A percentile compares a stretch with the other conserved stretches of the same genome.
phyloP scores from a whole-genome alignment of 2,329 filamentous ascomycete species.

The Daldinia sp. region DNA sequence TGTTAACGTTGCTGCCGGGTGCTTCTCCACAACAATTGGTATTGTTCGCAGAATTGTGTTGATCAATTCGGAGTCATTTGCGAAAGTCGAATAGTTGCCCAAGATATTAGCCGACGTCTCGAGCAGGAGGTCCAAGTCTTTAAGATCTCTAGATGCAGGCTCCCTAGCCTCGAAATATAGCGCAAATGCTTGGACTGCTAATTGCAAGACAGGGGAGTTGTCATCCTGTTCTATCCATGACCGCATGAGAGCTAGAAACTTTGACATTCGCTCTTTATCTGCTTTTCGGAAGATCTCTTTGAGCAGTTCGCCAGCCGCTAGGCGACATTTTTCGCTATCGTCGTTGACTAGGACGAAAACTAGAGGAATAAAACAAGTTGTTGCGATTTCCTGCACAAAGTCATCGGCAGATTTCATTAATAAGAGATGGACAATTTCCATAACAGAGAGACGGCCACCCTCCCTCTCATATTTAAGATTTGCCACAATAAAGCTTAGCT shows the following conservation, averaged over 20 bases:
- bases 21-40: constrained; percentile 70
- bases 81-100: constrained; percentile 60
- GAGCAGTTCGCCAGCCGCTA: constrained; percentile 81
- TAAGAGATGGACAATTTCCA: constrained; percentile 90
- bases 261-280: constrained; percentile 74
- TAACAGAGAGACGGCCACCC: constrained; percentile 87
- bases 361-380: constrained; percentile 84
- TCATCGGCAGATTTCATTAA: constrained; percentile 84
- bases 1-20: constrained; percentile 70
- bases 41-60: constrained; percentile 77
- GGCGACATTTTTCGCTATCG: constrained; percentile 82
- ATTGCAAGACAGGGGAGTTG: constrained; percentile 73
- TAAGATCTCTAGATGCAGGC: constrained; percentile 65
- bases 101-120: constrained; percentile 63
- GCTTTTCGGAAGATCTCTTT: constrained; percentile 82
- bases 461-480: constrained; percentile 92
- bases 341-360: constrained; percentile 89
- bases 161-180: constrained; percentile 80
- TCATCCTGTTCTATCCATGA: constrained; percentile 80
- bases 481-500: constrained; percentile 85
- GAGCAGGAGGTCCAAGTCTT: constrained; percentile 72
- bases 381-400: constrained; percentile 81
- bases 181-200: constrained; percentile 81
- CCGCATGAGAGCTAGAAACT: constrained; percentile 74
- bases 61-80: constrained; percentile 73